phyloP scores from a whole-genome alignment of 345 rosid species.

The Eucalyptus microcorys region DNA sequence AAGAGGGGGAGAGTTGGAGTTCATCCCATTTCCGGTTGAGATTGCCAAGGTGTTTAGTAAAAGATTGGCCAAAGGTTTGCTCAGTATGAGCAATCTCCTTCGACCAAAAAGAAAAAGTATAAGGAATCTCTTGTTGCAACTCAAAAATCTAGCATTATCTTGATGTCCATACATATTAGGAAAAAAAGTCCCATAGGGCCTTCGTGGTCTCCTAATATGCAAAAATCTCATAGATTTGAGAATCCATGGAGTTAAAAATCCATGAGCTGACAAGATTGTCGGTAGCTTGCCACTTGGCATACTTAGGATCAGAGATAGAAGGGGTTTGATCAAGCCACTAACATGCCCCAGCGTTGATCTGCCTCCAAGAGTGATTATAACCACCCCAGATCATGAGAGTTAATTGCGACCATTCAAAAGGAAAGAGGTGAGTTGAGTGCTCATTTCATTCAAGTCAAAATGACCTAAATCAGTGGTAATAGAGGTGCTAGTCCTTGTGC shows the following conservation, averaged over 20 bases:
- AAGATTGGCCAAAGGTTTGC: not conserved
- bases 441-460: no score
- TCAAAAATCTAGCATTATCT: no score
- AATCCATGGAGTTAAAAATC: not conserved
- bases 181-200: not conserved
- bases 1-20: no score
- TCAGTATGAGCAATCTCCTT: not conserved
- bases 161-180: no score
- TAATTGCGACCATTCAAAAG: not conserved
- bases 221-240: not conserved
- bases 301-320: not conserved
- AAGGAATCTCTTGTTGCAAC: no score
- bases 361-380: not conserved
- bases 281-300: not conserved
- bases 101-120: no score
- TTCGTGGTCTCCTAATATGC: not conserved
- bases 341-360: not conserved
- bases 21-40: not conserved
- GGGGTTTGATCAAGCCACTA: not conserved
- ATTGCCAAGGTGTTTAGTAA: not conserved
- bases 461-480: not conserved
- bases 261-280: not conserved
- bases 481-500: not conserved
- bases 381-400: not conserved
- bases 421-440: not conserved